Evolutionary conservation across 2,329 filamentous ascomycete species (phyloP).

Genomic region (Pseudogymnoascus sp.): DNA sequence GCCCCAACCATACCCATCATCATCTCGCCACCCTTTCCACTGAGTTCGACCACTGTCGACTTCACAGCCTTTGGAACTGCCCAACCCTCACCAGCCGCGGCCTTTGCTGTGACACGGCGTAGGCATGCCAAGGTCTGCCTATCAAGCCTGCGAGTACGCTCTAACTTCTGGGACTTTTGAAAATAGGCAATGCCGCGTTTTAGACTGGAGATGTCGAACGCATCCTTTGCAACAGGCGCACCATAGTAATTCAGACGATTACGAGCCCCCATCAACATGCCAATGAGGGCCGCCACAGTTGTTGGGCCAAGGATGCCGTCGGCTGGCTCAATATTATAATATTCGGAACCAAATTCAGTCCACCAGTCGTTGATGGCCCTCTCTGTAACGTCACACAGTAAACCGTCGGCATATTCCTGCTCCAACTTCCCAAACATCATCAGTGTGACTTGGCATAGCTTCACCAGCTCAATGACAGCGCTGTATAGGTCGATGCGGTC

Average conservation of each 20-base stretch:
- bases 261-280: constrained; percentile 79
- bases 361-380: constrained; percentile 90
- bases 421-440: constrained; percentile 81
- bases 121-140: constrained; percentile 73
- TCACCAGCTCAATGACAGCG: constrained; percentile 80
- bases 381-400: constrained; percentile 90
- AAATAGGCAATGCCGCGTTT: constrained; percentile 82
- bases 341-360: constrained; percentile 84
- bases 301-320: constrained; percentile 90
- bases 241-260: constrained; percentile 82
- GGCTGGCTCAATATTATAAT: constrained; percentile 85
- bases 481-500: constrained; percentile 71
- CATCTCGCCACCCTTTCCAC: constrained; percentile 88
- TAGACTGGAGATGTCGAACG: constrained; percentile 75
- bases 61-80: constrained; percentile 90
- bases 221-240: constrained; percentile 79
- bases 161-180: constrained; percentile 79
- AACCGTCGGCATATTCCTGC: constrained; percentile 81
- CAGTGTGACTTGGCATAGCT: constrained; percentile 81
- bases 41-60: constrained; percentile 86
- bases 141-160: constrained; percentile 71
- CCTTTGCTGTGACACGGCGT: constrained; percentile 79
- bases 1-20: constrained; percentile 85
- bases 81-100: constrained; percentile 82
- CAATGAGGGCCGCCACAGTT: constrained; percentile 79